Conservation (phyloP, 202 grass and related monocot genomes). For the Digitaria exilis region DNA sequence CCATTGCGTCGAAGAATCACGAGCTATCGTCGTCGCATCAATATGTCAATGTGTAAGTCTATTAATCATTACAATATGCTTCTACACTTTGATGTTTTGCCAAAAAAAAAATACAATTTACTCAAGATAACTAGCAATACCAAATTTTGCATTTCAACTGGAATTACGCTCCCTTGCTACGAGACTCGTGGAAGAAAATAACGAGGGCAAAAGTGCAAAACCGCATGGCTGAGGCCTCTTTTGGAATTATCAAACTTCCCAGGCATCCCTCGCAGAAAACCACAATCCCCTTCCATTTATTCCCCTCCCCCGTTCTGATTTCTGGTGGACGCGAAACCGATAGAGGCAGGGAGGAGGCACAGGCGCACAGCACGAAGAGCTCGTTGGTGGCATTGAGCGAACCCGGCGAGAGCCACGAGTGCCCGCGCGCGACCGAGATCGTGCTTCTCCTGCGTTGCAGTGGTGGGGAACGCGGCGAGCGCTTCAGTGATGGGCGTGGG, state of each 20-base stretch:
- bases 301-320: conserved; percentile 7
- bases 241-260: neutral
- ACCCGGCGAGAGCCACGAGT: neutral
- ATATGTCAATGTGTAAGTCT: neutral
- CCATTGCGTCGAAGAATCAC: too few relatives aligned
- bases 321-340: conserved; percentile 36
- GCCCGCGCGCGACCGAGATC: neutral
- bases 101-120: neutral
- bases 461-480: conserved; percentile 39
- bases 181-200: neutral
- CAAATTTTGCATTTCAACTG: neutral
- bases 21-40: too few relatives aligned
- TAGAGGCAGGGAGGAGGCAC: conserved; percentile 20
- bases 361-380: conserved; percentile 19
- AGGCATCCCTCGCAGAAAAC: neutral
- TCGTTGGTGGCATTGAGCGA: conserved; percentile 13
- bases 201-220: neutral
- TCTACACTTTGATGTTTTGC: neutral
- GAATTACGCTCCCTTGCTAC: neutral
- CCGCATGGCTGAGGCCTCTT: neutral
- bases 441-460: neutral
- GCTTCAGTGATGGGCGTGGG: conserved; percentile 24
- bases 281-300: conserved; percentile 12
- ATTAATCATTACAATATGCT: too few relatives aligned
- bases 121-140: neutral